phyloP scores from a whole-genome alignment of 2,329 filamentous ascomycete species.

The Fusarium sp. region DNA sequence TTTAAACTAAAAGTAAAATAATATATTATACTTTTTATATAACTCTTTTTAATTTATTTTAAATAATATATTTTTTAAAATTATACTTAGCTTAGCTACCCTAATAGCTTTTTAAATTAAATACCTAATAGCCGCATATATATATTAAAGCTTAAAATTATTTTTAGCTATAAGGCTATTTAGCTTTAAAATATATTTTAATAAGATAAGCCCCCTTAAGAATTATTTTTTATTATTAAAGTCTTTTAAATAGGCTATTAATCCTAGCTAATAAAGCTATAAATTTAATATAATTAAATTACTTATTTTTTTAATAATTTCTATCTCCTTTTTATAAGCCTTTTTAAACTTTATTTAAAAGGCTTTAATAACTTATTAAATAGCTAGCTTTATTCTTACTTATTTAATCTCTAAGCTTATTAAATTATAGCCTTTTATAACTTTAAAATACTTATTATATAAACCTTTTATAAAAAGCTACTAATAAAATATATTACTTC shows the following conservation, averaged over 20 bases:
- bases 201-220: slow-evolving; percentile 3
- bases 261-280: neutral
- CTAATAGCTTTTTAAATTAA: slow-evolving; percentile 1
- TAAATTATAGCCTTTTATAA: neutral
- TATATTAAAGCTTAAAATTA: slow-evolving; percentile 6
- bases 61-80: slow-evolving; percentile 7
- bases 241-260: slow-evolving; percentile 8
- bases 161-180: neutral
- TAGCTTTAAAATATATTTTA: slow-evolving; percentile 10
- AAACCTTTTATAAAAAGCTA: slow-evolving; percentile 7
- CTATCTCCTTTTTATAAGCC: slow-evolving; percentile 7
- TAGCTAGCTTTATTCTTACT: neutral
- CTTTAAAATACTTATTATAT: neutral
- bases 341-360: slow-evolving; percentile 16
- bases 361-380: slow-evolving; percentile 1
- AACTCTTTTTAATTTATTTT: slow-evolving; percentile 13
- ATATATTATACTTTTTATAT: slow-evolving; percentile 9
- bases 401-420: neutral
- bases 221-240: slow-evolving; percentile 20
- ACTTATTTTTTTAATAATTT: slow-evolving; percentile 15
- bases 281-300: neutral
- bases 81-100: neutral
- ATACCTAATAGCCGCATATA: slow-evolving; percentile 1
- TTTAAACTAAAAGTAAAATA: slow-evolving; percentile 14
- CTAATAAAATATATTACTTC: neutral